A percentile compares a stretch with the other conserved stretches of the same genome.
Evolutionary conservation across 169 alveolate genomes (phyloP).

Genomic region (Eimeria acervulina): DNA sequence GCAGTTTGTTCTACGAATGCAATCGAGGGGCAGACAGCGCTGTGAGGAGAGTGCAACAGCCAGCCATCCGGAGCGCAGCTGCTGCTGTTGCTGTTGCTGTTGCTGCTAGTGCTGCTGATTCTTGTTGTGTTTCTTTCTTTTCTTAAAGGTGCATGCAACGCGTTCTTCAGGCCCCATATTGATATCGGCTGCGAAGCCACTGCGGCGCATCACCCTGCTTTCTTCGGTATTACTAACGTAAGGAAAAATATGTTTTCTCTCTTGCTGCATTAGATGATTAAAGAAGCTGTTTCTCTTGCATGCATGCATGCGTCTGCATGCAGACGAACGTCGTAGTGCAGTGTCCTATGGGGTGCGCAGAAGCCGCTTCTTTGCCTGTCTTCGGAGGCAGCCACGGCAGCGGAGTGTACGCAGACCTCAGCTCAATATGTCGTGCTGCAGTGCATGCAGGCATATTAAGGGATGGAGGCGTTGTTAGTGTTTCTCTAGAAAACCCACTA

Average conservation of each 20-base stretch:
- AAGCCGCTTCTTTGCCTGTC: constrained; percentile 85
- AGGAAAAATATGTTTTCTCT: neutral
- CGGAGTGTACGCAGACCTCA: constrained; percentile 92
- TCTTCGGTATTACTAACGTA: constrained; percentile 82
- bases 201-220: constrained; percentile 84
- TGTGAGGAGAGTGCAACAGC: constrained; percentile 16
- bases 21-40: neutral
- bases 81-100: neutral
- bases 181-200: constrained; percentile 87
- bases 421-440: constrained; percentile 95
- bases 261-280: too few relatives aligned
- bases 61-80: too few relatives aligned
- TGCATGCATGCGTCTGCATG: too few relatives aligned
- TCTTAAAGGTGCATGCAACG: too few relatives aligned
- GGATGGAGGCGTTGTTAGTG: constrained; percentile 91
- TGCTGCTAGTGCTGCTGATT: too few relatives aligned
- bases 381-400: constrained; percentile 93
- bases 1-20: constrained; percentile 93
- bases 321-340: constrained; percentile 93
- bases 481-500: constrained; percentile 91
- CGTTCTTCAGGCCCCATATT: constrained; percentile 86
- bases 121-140: neutral
- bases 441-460: constrained; percentile 93
- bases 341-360: constrained; percentile 91
- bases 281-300: neutral